Conservation (phyloP, 1,284 basidiomycete species). For the Phylloporus gajari region DNA sequence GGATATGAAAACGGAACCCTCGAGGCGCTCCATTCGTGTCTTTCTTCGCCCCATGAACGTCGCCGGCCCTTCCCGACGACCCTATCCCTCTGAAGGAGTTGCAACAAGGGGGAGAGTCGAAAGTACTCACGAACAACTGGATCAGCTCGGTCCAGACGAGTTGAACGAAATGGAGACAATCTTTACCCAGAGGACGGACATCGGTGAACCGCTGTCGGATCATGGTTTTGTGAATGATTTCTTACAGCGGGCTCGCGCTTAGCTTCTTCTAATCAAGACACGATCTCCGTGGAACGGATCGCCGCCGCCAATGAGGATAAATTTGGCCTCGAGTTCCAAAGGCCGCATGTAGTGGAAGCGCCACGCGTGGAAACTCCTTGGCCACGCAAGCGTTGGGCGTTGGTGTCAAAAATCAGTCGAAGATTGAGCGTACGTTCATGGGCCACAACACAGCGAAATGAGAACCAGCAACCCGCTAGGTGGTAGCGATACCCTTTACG, state of each 20-base stretch:
- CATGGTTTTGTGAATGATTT: conserved; percentile 42
- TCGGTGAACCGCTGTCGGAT: conserved; percentile 31
- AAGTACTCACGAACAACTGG: conserved; percentile 37
- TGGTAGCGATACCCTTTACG: conserved; percentile 10
- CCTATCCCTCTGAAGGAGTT: too few species aligned
- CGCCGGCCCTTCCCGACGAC: conserved; percentile 40
- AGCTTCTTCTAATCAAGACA: conserved; percentile 31
- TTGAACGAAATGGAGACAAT: conserved; percentile 31
- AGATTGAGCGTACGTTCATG: neutral
- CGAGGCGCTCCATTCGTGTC: conserved; percentile 5
- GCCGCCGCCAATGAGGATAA: conserved; percentile 27
- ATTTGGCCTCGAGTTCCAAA: neutral
- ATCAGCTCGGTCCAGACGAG: conserved; percentile 31
- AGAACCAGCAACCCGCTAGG: conserved; percentile 24
- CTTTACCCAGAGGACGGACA: conserved; percentile 16
- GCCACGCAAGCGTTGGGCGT: conserved; percentile 17
- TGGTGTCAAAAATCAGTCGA: neutral
- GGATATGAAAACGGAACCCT: neutral
- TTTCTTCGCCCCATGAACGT: conserved; percentile 38
- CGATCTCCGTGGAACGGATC: conserved; percentile 31
- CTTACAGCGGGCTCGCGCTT: conserved; percentile 36
- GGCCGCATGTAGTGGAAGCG: neutral
- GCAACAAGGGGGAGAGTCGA: conserved; percentile 21
- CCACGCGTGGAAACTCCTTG: neutral
- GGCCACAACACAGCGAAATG: neutral